A percentile compares a stretch with the other conserved stretches of the same genome.
These are phyloP conservation scores for Ceratobasidium sp. DNA, from an alignment of 1,284 basidiomycete genomes.

Conservation along the genomic window DNA sequence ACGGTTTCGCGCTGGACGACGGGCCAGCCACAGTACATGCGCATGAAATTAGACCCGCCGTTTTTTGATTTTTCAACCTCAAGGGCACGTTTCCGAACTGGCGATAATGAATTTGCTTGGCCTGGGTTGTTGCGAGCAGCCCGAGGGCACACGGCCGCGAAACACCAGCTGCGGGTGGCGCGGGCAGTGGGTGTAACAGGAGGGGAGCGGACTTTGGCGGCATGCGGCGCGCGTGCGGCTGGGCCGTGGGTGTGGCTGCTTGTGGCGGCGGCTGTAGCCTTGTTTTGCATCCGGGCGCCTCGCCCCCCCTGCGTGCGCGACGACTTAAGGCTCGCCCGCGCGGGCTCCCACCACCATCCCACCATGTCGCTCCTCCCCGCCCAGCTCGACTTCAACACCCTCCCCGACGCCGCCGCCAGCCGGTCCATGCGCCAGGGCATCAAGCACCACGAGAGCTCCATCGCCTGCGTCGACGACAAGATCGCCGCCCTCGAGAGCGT, in stretches of 20 bases:
- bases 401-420: conserved; percentile 22
- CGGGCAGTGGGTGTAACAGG: background rate
- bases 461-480: conserved; percentile 51
- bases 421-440: conserved; percentile 7
- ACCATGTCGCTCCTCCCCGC: conserved; percentile 35
- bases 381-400: conserved; percentile 40
- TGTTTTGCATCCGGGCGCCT: conserved; percentile 15
- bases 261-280: conserved; percentile 17
- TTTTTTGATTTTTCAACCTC: conserved; percentile 7
- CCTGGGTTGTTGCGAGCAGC: conserved; percentile 14
- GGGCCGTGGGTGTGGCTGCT: conserved; percentile 28
- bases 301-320: conserved; percentile 2
- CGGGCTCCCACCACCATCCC: background rate
- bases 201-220: conserved; percentile 17
- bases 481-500: conserved; percentile 62
- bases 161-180: conserved; percentile 30
- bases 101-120: conserved; percentile 16
- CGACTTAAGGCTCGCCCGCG: conserved; percentile 5
- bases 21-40: background rate
- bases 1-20: background rate
- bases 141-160: conserved; percentile 2
- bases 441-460: conserved; percentile 41
- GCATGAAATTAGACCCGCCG: background rate
- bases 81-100: conserved; percentile 1
- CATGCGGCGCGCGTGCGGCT: conserved; percentile 17